phyloP scores from a whole-genome alignment of 306 rosid genomes.

The Oxytropis ochrocephala region DNA sequence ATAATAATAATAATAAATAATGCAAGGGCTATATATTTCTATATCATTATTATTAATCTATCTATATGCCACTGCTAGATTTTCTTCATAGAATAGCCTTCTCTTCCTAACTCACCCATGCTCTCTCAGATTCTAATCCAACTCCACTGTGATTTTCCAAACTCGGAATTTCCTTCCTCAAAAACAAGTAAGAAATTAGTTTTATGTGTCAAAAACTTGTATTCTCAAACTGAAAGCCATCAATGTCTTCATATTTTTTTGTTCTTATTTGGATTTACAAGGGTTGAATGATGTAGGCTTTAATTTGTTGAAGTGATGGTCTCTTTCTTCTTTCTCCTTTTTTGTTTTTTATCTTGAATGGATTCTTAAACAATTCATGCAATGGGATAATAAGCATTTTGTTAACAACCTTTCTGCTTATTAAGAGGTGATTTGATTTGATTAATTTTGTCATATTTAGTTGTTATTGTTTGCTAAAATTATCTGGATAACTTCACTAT shows the following conservation, averaged over 20 bases:
- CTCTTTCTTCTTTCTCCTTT: background rate
- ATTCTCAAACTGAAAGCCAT: background rate
- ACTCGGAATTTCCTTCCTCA: slow-evolving; percentile 30
- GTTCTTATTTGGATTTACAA: background rate
- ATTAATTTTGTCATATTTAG: slow-evolving; percentile 5
- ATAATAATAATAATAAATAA: too few relatives aligned
- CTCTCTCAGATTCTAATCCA: slow-evolving; percentile 16
- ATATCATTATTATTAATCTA: background rate
- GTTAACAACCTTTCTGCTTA: background rate
- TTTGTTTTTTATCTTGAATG: background rate
- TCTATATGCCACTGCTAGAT: slow-evolving; percentile 18
- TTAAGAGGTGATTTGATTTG: slow-evolving; percentile 6
- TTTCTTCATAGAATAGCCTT: slow-evolving; percentile 1
- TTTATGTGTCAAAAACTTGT: slow-evolving; percentile 3
- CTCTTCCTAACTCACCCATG: background rate
- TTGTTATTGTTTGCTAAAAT: slow-evolving; percentile 7
- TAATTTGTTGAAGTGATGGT: slow-evolving; percentile 15
- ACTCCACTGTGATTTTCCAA: slow-evolving; percentile 18
- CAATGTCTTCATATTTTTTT: background rate
- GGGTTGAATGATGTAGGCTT: too few relatives aligned
- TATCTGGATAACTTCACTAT: background rate
- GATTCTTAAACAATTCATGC: slow-evolving; percentile 7
- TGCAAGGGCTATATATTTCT: slow-evolving; percentile 25
- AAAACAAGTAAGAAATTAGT: slow-evolving; percentile 34
- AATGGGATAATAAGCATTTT: slow-evolving; percentile 16